phyloP scores from a whole-genome alignment of 2,329 filamentous ascomycete genomes.

The Cladophialophora exuberans region DNA sequence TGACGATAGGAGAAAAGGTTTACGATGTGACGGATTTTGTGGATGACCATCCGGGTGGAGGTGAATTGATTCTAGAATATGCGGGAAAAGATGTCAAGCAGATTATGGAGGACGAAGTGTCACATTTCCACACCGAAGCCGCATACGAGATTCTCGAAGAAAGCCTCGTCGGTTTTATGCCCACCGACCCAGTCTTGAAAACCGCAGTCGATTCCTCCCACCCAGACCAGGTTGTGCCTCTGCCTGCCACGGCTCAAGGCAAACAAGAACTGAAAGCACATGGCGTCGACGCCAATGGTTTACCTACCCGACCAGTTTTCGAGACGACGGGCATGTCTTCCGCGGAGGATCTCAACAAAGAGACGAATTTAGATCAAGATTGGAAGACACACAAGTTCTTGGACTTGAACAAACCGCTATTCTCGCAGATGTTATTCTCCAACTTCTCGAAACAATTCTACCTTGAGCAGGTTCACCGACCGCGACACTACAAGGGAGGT shows the following conservation, averaged over 20 bases:
- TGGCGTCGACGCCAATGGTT: constrained; percentile 51
- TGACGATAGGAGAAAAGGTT: constrained; percentile 85
- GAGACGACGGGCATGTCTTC: constrained; percentile 80
- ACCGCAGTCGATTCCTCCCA: constrained; percentile 52
- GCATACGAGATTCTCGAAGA: constrained; percentile 97
- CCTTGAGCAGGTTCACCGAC: constrained; percentile 91
- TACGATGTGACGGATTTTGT: constrained; percentile 95
- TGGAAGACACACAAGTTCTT: constrained; percentile 93
- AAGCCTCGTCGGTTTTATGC: constrained; percentile 78
- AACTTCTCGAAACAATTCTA: constrained; percentile 97
- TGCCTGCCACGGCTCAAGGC: constrained; percentile 55
- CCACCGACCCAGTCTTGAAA: constrained; percentile 60
- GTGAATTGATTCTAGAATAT: constrained; percentile 85
- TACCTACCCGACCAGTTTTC: constrained; percentile 43
- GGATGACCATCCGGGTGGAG: constrained; percentile 86
- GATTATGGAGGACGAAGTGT: constrained; percentile 80
- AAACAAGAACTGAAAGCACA: constrained; percentile 48
- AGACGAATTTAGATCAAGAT: constrained; percentile 76
- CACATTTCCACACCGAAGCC: constrained; percentile 83
- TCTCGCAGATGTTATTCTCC: constrained; percentile 85
- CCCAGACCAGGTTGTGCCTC: constrained; percentile 56
- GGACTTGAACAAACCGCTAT: constrained; percentile 80
- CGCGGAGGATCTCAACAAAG: constrained; percentile 81
- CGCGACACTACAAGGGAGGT: constrained; percentile 92
- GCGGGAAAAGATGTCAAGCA: constrained; percentile 82